Evolutionary conservation across 805 yeast genomes (phyloP), one percentile per base, ranked within the genome.

Genomic region (Lipomyces orientalis): DNA sequence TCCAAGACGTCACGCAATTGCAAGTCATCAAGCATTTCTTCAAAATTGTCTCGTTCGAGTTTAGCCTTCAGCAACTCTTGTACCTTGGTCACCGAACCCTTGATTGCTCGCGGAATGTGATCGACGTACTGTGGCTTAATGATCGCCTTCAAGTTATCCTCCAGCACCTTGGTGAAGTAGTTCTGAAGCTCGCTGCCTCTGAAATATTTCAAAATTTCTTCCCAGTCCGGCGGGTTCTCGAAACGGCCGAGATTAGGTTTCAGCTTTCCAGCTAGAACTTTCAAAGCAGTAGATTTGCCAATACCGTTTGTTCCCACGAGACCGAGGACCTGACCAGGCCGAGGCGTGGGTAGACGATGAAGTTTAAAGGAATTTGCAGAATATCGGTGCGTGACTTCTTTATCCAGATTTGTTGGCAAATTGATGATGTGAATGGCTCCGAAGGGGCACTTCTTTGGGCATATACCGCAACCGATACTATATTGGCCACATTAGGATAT

Each of bases 121-220:
- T 95, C 99, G 67, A 95, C 99, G 77, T 95, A 95, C 82, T 95
- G 99, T 9, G 99, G 99, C 83, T 95, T 95, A 78, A 94, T 94
- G 73, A 95, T 91, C n/a, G 98, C 97, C 81, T 90, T 93, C 78
- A 95, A 90, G 78, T 93, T 83, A 78, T 94, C 97, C 79, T 95
- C 99, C 74, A 95, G 84, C 73, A 95, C 88, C 78, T 95, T 93
- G 64, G 97, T 92, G 82, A 95, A 91, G 79, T 89, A 95, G 81
- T 95, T 95, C 81, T 95, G 99, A 80, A 95, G 86, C 82, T 95
- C 99, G 39, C 97, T 90, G 73, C 99, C 99, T 84, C 99, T 89
- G 85, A 93, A 95, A 78, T 93, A 85, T 76, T 82, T 90, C 75
- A 95, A 86, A 73, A 95, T 91, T 68, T 91, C 98, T 78, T 89